Percentiles rank a stretch among this genome's conserved stretches.
These are phyloP conservation scores for Geosmithia flava DNA, from an alignment of 2,329 filamentous ascomycete species.

Conservation along the genomic window DNA sequence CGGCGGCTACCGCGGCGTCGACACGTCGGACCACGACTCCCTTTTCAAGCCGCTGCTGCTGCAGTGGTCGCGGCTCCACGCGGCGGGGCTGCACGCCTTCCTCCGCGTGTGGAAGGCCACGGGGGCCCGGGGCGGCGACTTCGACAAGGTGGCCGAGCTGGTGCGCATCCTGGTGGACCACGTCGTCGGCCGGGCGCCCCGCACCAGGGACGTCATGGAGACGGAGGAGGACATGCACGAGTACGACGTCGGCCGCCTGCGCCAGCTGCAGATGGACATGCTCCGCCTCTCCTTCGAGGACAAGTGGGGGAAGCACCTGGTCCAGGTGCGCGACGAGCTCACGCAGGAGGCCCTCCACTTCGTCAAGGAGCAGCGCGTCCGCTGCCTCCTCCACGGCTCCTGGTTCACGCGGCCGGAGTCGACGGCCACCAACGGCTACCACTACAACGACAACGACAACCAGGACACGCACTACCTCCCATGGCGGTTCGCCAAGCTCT, in stretches of 20 bases:
- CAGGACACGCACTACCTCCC: slow-evolving; percentile 23
- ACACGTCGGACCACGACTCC: slow-evolving; percentile 70
- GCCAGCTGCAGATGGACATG: slow-evolving; percentile 86
- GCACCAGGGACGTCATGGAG: slow-evolving; percentile 74
- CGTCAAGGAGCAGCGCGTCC: slow-evolving; percentile 90
- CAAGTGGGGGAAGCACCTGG: slow-evolving; percentile 82
- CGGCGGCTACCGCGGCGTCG: slow-evolving; percentile 64
- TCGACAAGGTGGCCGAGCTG: slow-evolving; percentile 85
- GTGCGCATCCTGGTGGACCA: slow-evolving; percentile 83
- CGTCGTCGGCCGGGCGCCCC: slow-evolving; percentile 68
- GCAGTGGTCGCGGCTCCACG: slow-evolving; percentile 88
- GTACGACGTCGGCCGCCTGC: slow-evolving; percentile 66
- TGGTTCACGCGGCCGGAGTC: slow-evolving; percentile 59
- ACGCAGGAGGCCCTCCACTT: slow-evolving; percentile 89
- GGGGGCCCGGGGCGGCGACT: slow-evolving; percentile 72
- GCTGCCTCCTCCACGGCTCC: slow-evolving; percentile 75
- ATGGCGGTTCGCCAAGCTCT: slow-evolving; percentile 80
- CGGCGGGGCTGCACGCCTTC: slow-evolving; percentile 74
- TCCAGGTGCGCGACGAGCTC: slow-evolving; percentile 82
- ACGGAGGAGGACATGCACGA: slow-evolving; percentile 82
- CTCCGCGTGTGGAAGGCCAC: slow-evolving; percentile 89
- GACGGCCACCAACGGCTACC: too few relatives aligned
- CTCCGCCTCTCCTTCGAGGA: slow-evolving; percentile 87
- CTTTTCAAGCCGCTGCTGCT: slow-evolving; percentile 78
- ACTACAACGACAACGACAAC: neutral